These are phyloP conservation scores for Colletotrichum incanum DNA, from an alignment of 2,329 filamentous ascomycete genomes.

Conservation along the genomic window DNA sequence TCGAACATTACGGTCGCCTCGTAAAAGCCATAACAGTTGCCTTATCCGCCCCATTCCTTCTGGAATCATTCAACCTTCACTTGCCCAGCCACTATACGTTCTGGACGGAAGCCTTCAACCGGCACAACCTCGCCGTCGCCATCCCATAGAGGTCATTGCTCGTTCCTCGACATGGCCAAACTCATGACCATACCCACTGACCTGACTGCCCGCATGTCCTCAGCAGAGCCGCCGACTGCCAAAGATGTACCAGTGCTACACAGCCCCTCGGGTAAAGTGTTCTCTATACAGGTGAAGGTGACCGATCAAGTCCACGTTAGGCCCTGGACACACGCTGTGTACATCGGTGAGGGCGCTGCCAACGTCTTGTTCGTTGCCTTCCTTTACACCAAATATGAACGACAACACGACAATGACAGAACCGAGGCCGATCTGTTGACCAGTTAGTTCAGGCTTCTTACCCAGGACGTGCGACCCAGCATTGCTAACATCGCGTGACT, in stretches of 20 bases:
- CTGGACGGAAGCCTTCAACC: neutral
- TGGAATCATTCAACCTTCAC: neutral
- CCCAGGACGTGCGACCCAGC: neutral
- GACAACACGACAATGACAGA: slow-evolving; percentile 1
- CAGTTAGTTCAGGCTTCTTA: slow-evolving; percentile 1
- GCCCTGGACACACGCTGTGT: slow-evolving; percentile 46
- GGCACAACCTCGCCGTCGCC: neutral
- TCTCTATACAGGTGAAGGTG: slow-evolving; percentile 5
- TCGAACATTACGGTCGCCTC: slow-evolving; percentile 13
- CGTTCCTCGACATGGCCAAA: slow-evolving; percentile 9
- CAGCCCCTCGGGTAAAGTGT: slow-evolving; percentile 19
- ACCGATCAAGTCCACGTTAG: slow-evolving; percentile 38
- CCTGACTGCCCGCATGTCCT: neutral
- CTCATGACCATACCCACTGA: slow-evolving; percentile 8
- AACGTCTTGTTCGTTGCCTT: slow-evolving; percentile 77
- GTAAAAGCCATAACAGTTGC: neutral
- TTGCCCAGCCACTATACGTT: neutral
- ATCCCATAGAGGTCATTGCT: neutral
- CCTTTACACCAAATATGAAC: neutral
- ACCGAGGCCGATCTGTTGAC: slow-evolving; percentile 21
- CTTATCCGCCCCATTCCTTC: neutral
- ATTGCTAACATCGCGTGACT: slow-evolving; percentile 46
- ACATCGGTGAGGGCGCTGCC: slow-evolving; percentile 80
- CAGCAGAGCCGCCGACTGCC: neutral
- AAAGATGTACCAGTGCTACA: slow-evolving; percentile 12